phyloP scores from a whole-genome alignment of 306 rosid genomes.

The Citrullus mucosospermus region DNA sequence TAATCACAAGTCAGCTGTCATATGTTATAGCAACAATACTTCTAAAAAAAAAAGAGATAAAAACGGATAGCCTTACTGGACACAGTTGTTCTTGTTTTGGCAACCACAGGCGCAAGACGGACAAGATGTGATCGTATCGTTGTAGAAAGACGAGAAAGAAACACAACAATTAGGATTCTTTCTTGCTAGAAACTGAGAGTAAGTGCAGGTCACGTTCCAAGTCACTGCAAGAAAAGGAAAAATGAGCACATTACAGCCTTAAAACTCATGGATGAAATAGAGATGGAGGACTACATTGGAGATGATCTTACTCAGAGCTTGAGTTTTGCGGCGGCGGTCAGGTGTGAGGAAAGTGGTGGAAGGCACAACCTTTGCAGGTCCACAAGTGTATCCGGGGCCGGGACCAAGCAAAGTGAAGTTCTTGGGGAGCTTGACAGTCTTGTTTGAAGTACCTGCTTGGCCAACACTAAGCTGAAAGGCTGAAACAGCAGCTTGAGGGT shows the following conservation, averaged over 20 bases:
- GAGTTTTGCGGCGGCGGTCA: constrained; percentile 79
- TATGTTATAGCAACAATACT: not conserved
- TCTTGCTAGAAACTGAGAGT: constrained; percentile 74
- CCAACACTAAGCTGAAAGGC: constrained; percentile 84
- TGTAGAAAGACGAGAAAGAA: constrained; percentile 84
- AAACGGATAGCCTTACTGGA: constrained; percentile 37
- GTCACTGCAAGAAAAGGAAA: constrained; percentile 52
- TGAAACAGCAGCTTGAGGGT: constrained; percentile 63
- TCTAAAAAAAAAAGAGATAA: not conserved
- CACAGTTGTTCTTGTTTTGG: constrained; percentile 55
- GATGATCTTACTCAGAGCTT: constrained; percentile 61
- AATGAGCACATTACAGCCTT: not conserved
- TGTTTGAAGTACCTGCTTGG: constrained; percentile 66
- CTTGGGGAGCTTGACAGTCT: constrained; percentile 73
- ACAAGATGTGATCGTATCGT: constrained; percentile 67
- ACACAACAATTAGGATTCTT: constrained; percentile 80
- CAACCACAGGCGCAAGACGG: constrained; percentile 88
- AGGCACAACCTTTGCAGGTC: constrained; percentile 81
- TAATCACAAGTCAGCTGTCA: constrained; percentile 6
- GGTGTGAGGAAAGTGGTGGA: constrained; percentile 56
- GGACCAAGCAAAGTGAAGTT: constrained; percentile 85
- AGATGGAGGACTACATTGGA: not conserved
- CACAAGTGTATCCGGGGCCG: constrained; percentile 87
- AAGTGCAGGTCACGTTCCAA: constrained; percentile 95
- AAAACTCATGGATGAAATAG: not conserved